Percentiles rank a stretch among this genome's conserved stretches.
phyloP scores from a whole-genome alignment of 768 basidiomycete species.

The Lactifluus hygrophoroides region DNA sequence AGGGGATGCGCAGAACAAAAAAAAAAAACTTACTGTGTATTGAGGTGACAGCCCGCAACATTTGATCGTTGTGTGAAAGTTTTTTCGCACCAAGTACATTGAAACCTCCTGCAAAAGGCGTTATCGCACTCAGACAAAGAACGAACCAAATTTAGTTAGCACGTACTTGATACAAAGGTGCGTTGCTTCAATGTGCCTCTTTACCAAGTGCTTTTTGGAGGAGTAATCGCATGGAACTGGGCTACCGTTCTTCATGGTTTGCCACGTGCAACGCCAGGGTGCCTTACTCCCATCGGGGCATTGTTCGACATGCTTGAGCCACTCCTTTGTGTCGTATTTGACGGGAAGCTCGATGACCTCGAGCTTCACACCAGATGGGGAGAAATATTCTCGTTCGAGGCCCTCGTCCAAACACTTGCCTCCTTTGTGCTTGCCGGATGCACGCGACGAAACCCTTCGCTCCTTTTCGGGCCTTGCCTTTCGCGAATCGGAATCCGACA shows the following conservation, averaged over 20 bases:
- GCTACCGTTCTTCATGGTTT: constrained; percentile 27
- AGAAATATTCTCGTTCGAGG: constrained; percentile 15
- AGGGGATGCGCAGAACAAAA: constrained; percentile 10
- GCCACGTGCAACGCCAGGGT: constrained; percentile 36
- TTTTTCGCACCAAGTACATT: constrained; percentile 44
- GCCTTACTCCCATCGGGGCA: constrained; percentile 16
- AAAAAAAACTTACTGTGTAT: constrained; percentile 37
- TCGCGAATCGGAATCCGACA: constrained; percentile 1
- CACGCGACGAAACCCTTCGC: not conserved
- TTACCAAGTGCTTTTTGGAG: constrained; percentile 57
- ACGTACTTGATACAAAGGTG: constrained; percentile 54
- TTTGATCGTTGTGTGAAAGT: constrained; percentile 53
- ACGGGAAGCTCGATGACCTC: constrained; percentile 20
- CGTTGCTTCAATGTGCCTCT: constrained; percentile 56
- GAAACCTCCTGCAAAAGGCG: constrained; percentile 35
- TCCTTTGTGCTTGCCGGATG: not conserved
- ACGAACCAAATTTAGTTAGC: constrained; percentile 11
- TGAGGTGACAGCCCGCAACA: constrained; percentile 45
- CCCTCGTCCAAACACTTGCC: not conserved
- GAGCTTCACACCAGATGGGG: constrained; percentile 17
- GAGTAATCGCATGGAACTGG: constrained; percentile 34
- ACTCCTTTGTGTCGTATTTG: constrained; percentile 18
- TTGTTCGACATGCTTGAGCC: constrained; percentile 16
- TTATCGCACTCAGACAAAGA: constrained; percentile 17
- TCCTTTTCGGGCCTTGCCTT: not conserved